Evolutionary conservation across 2,329 filamentous ascomycete genomes (phyloP).

Genomic region (Phialophora macrospora): DNA sequence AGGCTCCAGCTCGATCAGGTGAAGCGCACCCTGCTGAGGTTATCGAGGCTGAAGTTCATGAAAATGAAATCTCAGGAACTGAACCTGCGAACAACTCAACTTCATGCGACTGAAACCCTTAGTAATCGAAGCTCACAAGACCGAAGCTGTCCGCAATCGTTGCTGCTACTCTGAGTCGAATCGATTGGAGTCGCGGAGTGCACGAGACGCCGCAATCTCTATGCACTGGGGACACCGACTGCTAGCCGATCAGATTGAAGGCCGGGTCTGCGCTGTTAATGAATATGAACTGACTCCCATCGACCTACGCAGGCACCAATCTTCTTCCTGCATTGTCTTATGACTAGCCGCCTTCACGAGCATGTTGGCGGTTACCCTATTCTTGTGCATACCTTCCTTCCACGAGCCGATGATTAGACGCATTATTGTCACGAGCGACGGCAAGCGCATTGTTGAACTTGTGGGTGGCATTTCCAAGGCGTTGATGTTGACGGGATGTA

Average conservation of each 20-base stretch:
- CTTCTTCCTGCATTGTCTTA: conserved; percentile 48
- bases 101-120: background rate
- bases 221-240: conserved; percentile 2
- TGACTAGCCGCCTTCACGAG: conserved; percentile 44
- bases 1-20: background rate
- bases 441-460: conserved; percentile 16
- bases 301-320: conserved; percentile 38
- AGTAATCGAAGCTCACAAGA: background rate
- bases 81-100: background rate
- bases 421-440: conserved; percentile 20
- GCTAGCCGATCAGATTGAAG: background rate
- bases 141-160: background rate
- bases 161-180: background rate
- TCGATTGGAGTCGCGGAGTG: background rate
- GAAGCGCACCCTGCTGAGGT: background rate
- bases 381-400: conserved; percentile 26
- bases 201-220: background rate
- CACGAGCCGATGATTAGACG: conserved; percentile 21
- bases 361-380: conserved; percentile 19
- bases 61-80: background rate
- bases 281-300: conserved; percentile 34
- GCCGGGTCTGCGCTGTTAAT: background rate
- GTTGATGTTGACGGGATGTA: conserved; percentile 65
- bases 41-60: background rate
- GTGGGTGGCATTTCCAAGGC: conserved; percentile 65